phyloP scores from a whole-genome alignment of 257 asterid genomes.

The Rehmannia glutinosa region DNA sequence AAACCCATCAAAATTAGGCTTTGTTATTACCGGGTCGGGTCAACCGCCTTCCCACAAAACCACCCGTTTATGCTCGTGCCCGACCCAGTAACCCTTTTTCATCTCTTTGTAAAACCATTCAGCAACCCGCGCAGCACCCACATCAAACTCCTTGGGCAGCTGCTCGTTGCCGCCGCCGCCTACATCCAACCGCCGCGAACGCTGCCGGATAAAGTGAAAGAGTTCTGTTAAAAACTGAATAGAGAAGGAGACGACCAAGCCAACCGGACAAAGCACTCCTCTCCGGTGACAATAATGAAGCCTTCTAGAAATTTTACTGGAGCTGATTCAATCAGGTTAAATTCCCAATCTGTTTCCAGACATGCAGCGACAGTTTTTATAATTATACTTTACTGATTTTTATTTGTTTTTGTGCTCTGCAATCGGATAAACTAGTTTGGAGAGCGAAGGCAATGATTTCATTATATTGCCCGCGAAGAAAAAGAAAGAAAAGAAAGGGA shows the following conservation, averaged over 20 bases:
- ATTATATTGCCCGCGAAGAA: slow-evolving; percentile 43
- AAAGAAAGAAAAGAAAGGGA: slow-evolving; percentile 38
- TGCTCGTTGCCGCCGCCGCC: neutral
- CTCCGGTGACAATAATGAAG: neutral
- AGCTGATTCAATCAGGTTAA: slow-evolving; percentile 18
- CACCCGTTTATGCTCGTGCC: too few species aligned
- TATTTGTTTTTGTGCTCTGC: slow-evolving; percentile 4
- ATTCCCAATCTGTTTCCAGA: neutral
- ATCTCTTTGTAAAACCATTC: too few species aligned
- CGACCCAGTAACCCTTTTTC: too few species aligned
- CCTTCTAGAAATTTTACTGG: neutral
- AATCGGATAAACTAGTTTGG: slow-evolving; percentile 18
- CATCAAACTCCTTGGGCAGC: neutral
- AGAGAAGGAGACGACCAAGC: neutral
- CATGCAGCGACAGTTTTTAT: neutral
- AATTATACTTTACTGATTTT: neutral
- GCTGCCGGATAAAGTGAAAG: neutral
- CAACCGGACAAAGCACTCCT: neutral
- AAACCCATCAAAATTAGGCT: too few species aligned
- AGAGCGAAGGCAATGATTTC: slow-evolving; percentile 39
- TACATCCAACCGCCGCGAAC: neutral
- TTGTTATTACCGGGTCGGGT: too few species aligned
- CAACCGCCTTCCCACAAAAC: too few species aligned
- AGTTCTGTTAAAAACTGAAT: neutral
- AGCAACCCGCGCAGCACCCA: neutral